Base-by-base conservation (phyloP, 352 stramenopile genomes). In the Thalassiosira exigua region DNA sequence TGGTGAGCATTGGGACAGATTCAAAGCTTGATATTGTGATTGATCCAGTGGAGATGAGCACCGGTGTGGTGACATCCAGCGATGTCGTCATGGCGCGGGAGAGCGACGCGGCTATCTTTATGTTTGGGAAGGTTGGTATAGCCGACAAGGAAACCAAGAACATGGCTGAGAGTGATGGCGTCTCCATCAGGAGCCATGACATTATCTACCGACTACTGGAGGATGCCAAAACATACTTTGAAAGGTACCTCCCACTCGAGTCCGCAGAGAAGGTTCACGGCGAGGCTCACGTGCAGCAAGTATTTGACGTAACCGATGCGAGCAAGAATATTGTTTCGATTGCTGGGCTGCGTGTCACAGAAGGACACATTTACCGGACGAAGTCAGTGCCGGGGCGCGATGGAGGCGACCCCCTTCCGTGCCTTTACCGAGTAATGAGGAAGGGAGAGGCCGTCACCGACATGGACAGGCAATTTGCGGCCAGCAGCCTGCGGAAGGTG, bases 191-290 rank as follows among this genome's bases (percentile, higher is more conserved):
- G 29, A 88, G 39, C 39, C 85, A 91, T 60, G 77, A 93, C 42
- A 88, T 95, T 21, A 94, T 95, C 39, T 95, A 95, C 72, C 79
- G 84, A 17, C 70, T 95, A 19, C 60, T 94, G 48, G 91, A 95
- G 33, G 85, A 92, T 62, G 88, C 90, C 5, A 92, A 87, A 66
- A 66, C 89, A n/a, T 79, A 83, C 39, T 92, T 93, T 80, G 81
- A 48, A 1, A 73, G 52, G n/a, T 89, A 93, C 51, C 66, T 94
- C 3, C 88, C 86, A 2, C 26, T 79, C 9, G 70, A 77, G 17
- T 58, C 74, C 1, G 62, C 72, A 17, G 81, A 91, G 21, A 85
- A 76, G 56, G 57, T 94, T 22, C 83, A 93, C 72, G 90, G 90
- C 9, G 79, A 79, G 53, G 90, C 76, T 11, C 71, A 75, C 2